Base-by-base conservation (phyloP, 108 stramenopile species). In the Schizochytrium sp. region DNA sequence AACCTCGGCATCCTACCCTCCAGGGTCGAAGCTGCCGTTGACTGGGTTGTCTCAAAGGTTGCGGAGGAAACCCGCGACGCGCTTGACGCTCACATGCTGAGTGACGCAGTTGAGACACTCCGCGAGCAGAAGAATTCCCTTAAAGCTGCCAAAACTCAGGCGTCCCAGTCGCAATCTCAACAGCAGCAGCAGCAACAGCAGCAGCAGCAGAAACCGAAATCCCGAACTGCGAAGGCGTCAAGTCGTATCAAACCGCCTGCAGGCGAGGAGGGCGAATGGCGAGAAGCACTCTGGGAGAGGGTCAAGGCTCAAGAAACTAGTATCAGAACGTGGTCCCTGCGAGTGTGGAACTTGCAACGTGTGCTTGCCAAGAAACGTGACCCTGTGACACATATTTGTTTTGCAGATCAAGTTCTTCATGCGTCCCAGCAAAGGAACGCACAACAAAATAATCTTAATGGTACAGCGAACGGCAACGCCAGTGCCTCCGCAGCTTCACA, bases 51-150 rank as follows among this genome's bases (percentile, higher is more conserved):
- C 17, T 55, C 50, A n/a, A 83, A 83, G 50, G 53, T 83, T 53
- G 76, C 76, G 50, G 76, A 83, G 76, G 76, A 83, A 50, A 83
- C 76, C 50, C 8, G 76, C 76, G 50, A 83, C 13, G 76, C 76
- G 15, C 76, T 83, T 38, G 76, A 83, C 47, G 76, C 76, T 10
- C 76, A 83, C 76, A 55, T 53, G 28, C 76, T 83, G 17, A 3
- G 76, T n/a, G 76, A 83, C 17, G 76, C 76, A n/a, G 76, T 50
- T 44, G 64, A 69, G 64, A 38, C 40, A 44, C 64, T 38, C 28
- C 64, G 64, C 64, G 64, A 69, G 28, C 40, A 69, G 64, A 38
- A 44, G 42, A 44, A 69, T 8, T 44, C 40, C 64, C 64, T 44
- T 12, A 44, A 44, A 0, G 19, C 28, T 44, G 44, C 40, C 28